Evolutionary conservation across 176 grass and related monocot genomes (phyloP).

Genomic region (Puccinellia tenuiflora): DNA sequence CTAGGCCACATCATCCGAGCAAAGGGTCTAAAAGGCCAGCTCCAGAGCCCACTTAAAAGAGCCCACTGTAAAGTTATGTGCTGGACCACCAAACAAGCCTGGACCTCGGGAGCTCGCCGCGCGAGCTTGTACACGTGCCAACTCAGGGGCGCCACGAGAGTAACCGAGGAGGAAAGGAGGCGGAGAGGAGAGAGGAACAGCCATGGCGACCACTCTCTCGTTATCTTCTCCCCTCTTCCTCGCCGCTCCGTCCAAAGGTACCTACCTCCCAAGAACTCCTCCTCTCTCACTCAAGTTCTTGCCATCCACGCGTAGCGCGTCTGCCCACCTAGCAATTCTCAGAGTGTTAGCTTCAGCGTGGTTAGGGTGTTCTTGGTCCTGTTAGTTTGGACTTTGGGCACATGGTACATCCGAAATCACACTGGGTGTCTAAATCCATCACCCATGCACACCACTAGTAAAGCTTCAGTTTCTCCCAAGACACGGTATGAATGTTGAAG

Average conservation of each 20-base stretch:
- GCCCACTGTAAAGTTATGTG: not conserved
- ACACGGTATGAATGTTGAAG: not conserved
- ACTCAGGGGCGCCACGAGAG: not conserved
- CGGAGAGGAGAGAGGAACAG: not conserved
- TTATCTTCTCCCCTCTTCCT: constrained; percentile 42
- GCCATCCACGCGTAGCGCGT: not conserved
- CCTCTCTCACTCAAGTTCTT: not conserved
- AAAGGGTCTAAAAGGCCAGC: not conserved
- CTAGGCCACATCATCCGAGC: no score
- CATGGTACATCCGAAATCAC: not conserved
- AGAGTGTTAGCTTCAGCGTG: not conserved
- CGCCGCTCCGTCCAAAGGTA: constrained; percentile 39
- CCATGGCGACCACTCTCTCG: constrained; percentile 45
- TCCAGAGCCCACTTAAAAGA: not conserved
- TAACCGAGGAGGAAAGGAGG: not conserved
- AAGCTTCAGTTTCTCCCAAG: not conserved
- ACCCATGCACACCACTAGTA: not conserved
- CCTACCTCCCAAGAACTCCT: not conserved
- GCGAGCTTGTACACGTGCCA: not conserved
- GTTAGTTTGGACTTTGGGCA: not conserved
- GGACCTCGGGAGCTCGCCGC: not conserved
- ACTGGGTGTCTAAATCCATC: not conserved
- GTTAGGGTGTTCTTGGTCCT: not conserved
- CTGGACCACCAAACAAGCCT: not conserved
- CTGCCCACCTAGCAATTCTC: not conserved